Evolutionary conservation across 2,329 filamentous ascomycete species (phyloP).

Genomic region (Fusarium nurragi): DNA sequence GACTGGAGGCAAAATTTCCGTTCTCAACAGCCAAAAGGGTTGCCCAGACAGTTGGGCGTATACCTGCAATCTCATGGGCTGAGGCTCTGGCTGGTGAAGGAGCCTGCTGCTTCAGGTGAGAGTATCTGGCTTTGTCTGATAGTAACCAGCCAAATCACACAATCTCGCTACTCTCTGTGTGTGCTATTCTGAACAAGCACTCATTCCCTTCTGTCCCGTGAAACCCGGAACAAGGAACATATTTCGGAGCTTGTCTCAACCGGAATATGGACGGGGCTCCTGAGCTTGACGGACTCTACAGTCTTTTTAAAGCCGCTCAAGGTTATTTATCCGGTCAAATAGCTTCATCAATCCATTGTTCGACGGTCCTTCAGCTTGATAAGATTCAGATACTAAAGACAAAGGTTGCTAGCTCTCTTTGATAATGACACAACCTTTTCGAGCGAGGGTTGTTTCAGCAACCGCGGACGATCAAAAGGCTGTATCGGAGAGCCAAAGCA

Average conservation of each 20-base stretch:
- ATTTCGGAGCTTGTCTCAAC: conserved; percentile 2
- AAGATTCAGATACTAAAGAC: not conserved
- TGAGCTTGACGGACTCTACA: conserved; percentile 3
- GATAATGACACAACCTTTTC: not conserved
- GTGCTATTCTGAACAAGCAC: not conserved
- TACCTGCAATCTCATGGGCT: not conserved
- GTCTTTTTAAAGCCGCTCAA: not conserved
- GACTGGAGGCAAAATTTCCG: too few species aligned
- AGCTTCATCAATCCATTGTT: not conserved
- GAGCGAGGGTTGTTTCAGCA: not conserved
- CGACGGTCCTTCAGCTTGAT: not conserved
- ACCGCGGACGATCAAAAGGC: not conserved
- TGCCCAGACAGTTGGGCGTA: conserved; percentile 5
- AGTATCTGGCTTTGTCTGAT: not conserved
- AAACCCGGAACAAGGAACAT: not conserved
- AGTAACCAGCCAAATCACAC: not conserved
- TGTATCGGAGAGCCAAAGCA: conserved; percentile 3
- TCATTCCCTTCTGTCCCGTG: not conserved
- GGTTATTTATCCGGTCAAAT: conserved; percentile 10
- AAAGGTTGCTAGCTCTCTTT: not conserved
- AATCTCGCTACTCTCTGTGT: conserved; percentile 5
- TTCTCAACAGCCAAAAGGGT: not conserved
- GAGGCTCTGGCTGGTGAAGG: not conserved
- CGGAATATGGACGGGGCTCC: conserved; percentile 1
- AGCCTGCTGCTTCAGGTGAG: not conserved